Conservation (phyloP, 352 stramenopile genomes). For the Pythium monospermum region DNA sequence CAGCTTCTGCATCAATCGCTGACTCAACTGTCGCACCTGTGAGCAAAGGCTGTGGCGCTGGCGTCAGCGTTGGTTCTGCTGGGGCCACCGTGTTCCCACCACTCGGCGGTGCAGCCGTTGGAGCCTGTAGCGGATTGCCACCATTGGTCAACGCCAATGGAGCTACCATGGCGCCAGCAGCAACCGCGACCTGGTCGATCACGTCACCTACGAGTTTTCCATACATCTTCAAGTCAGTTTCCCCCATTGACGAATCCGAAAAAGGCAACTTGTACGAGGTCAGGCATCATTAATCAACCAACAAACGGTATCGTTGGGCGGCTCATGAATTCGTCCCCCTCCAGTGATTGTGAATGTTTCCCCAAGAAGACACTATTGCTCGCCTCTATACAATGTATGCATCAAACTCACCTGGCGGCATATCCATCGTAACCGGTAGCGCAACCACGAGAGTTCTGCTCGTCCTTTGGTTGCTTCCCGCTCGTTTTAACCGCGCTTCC, state of each 20-base stretch:
- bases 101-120: background rate
- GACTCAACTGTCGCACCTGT: background rate
- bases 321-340: too few species aligned
- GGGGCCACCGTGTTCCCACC: background rate
- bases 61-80: background rate
- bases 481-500: constrained; percentile 3
- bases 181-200: too few species aligned
- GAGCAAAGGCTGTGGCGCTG: background rate
- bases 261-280: background rate
- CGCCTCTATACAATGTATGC: too few species aligned
- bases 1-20: background rate
- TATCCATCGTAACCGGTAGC: constrained; percentile 12
- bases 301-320: too few species aligned
- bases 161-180: background rate
- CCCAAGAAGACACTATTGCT: too few species aligned
- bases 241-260: too few species aligned
- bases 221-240: too few species aligned
- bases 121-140: background rate
- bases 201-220: too few species aligned
- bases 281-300: too few species aligned
- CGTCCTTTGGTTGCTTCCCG: background rate
- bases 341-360: too few species aligned
- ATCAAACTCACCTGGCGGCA: constrained; percentile 16
- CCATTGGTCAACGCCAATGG: background rate
- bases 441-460: too few species aligned